A percentile compares a stretch with the other conserved stretches of the same genome.
Evolutionary conservation across 805 yeast genomes (phyloP).

Genomic region (Sugiyamaella valdiviana): DNA sequence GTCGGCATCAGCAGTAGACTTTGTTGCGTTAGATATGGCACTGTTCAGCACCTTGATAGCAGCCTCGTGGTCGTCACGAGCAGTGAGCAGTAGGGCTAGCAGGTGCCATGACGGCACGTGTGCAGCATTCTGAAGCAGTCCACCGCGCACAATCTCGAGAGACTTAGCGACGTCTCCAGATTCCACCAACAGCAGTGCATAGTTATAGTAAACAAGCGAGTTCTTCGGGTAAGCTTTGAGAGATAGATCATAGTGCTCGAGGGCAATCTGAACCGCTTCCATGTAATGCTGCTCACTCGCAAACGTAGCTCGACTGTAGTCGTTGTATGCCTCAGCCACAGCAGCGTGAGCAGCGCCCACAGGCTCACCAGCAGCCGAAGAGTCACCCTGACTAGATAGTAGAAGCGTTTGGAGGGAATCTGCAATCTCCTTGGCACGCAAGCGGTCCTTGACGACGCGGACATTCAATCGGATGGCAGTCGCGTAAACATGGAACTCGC

Average conservation of each 20-base stretch:
- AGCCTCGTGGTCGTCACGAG: conserved; percentile 50
- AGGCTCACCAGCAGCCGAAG: conserved; percentile 1
- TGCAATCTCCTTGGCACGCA: conserved; percentile 18
- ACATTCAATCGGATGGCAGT: conserved; percentile 13
- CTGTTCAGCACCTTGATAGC: conserved; percentile 52
- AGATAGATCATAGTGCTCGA: conserved; percentile 16
- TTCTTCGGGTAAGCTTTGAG: conserved; percentile 12
- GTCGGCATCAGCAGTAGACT: background rate
- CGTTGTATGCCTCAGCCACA: conserved; percentile 15
- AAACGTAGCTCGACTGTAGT: conserved; percentile 10
- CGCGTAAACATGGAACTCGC: conserved; percentile 12
- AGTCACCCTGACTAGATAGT: background rate
- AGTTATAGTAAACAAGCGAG: conserved; percentile 19
- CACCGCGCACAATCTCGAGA: conserved; percentile 21
- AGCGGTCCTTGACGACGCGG: conserved; percentile 13
- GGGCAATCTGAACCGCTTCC: conserved; percentile 15
- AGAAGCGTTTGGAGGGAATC: conserved; percentile 11
- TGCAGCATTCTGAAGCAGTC: conserved; percentile 38
- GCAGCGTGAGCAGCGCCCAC: conserved; percentile 16
- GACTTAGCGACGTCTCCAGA: conserved; percentile 22
- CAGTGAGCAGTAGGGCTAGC: conserved; percentile 55
- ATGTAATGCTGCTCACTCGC: conserved; percentile 13
- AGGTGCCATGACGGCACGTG: conserved; percentile 62
- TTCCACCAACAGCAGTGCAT: conserved; percentile 29
- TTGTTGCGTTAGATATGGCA: conserved; percentile 34